phyloP scores from a whole-genome alignment of 2,329 filamentous ascomycete species.

The Paecilomyces formosus region DNA sequence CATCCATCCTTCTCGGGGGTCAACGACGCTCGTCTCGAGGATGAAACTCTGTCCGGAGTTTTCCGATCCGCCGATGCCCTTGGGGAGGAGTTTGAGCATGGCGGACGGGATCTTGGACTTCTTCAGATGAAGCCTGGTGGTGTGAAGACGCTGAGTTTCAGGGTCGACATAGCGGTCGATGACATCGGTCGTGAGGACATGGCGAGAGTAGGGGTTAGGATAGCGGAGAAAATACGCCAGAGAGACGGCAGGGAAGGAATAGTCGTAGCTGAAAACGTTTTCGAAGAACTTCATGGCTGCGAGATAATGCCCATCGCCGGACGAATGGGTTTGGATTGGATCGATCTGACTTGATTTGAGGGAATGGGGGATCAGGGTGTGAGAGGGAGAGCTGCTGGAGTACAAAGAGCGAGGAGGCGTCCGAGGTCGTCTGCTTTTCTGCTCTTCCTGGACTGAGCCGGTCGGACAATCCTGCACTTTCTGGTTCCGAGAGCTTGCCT shows the following conservation, averaged over 20 bases:
- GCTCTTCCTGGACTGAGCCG: not conserved
- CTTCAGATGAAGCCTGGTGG: constrained; percentile 56
- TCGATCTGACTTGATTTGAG: not conserved
- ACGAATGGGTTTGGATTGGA: not conserved
- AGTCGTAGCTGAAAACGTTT: constrained; percentile 54
- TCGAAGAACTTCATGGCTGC: constrained; percentile 47
- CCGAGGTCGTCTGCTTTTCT: constrained; percentile 6
- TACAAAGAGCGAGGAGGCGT: not conserved
- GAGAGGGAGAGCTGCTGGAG: not conserved
- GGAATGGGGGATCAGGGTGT: not conserved
- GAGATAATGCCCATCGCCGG: constrained; percentile 7
- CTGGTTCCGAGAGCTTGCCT: not conserved
- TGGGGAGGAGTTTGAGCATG: constrained; percentile 54
- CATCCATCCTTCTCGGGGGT: constrained; percentile 59
- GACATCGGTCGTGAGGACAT: constrained; percentile 60
- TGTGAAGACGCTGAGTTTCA: constrained; percentile 52
- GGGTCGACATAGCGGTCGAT: constrained; percentile 57
- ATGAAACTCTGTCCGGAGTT: constrained; percentile 56
- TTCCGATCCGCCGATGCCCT: constrained; percentile 50
- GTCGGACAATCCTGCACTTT: not conserved
- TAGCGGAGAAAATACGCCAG: constrained; percentile 64
- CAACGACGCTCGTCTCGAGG: constrained; percentile 55
- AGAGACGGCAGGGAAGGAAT: constrained; percentile 58
- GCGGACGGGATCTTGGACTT: constrained; percentile 55
- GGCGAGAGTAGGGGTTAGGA: constrained; percentile 58